Evolutionary conservation across 768 basidiomycete species (phyloP).

Genomic region (Mycena filopes): DNA sequence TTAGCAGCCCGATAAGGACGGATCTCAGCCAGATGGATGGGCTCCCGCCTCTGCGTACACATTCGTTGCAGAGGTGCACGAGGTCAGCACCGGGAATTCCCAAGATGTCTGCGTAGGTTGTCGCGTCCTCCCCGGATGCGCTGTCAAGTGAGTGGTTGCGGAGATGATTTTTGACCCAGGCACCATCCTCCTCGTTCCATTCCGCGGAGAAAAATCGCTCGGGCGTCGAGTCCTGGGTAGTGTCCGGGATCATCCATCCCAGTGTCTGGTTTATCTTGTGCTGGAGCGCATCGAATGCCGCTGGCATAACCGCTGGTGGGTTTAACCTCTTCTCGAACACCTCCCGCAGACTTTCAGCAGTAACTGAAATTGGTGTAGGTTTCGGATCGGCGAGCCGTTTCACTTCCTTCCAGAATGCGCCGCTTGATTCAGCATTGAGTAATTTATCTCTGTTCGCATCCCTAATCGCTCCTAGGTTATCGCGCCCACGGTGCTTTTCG

Average conservation of each 20-base stretch:
- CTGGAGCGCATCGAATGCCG: conserved; percentile 1
- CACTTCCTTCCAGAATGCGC: too few relatives aligned
- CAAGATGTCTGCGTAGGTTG: not conserved
- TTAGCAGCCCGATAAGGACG: too few relatives aligned
- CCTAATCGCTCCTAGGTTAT: not conserved
- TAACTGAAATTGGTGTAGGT: not conserved
- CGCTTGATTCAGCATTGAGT: conserved; percentile 7
- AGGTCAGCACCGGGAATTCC: conserved; percentile 8
- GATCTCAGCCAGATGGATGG: conserved; percentile 13
- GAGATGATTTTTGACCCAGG: conserved; percentile 11
- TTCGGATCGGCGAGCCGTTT: conserved; percentile 20
- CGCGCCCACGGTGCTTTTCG: conserved; percentile 8
- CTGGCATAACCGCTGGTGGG: not conserved
- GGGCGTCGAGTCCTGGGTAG: conserved; percentile 9
- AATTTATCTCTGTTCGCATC: conserved; percentile 15
- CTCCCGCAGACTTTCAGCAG: not conserved
- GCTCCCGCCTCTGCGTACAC: too few relatives aligned
- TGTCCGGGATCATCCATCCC: conserved; percentile 6
- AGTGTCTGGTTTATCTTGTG: conserved; percentile 15
- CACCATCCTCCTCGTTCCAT: conserved; percentile 17
- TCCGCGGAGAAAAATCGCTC: conserved; percentile 24
- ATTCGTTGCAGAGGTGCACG: conserved; percentile 8
- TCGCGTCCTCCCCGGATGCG: conserved; percentile 9
- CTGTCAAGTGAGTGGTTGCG: not conserved
- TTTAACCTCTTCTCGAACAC: conserved; percentile 25